A percentile compares a stretch with the other conserved stretches of the same genome.
These are phyloP conservation scores for Candida tetrigidarum DNA, from an alignment of 1,139 yeast genomes.

Conservation along the genomic window DNA sequence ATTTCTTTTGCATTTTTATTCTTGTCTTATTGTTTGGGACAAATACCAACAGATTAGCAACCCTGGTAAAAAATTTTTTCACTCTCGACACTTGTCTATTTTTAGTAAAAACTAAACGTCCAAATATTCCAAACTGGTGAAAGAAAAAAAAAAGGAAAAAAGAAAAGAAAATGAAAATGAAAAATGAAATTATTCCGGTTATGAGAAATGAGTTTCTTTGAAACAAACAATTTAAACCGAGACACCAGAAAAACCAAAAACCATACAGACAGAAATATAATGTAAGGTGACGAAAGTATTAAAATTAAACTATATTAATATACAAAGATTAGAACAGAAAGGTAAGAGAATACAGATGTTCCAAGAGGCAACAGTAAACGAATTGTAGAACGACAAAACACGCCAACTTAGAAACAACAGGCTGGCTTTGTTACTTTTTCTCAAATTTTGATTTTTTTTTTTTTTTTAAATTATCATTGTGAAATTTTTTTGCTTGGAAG, in stretches of 20 bases:
- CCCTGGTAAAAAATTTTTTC: neutral
- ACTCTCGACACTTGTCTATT: neutral
- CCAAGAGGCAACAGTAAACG: neutral
- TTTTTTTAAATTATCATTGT: no score
- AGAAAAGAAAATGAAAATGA: neutral
- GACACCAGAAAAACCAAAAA: no score
- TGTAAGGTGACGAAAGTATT: constrained; percentile 1
- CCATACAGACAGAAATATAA: no score
- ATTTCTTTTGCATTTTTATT: no score
- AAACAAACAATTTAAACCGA: neutral
- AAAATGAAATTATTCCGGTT: neutral
- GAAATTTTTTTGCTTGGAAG: no score
- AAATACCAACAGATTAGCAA: neutral
- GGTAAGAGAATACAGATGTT: neutral
- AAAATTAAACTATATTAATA: neutral
- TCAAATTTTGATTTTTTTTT: no score
- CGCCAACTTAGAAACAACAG: neutral
- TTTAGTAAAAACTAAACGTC: constrained; percentile 1
- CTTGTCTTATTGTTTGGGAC: no score
- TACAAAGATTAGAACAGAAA: neutral
- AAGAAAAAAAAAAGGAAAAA: neutral
- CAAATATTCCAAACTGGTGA: no score
- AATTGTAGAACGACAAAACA: neutral
- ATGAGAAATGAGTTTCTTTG: neutral
- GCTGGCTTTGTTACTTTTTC: neutral